These are phyloP conservation scores for Mucor saturninus DNA, from an alignment of 371 early-diverging fungal species.

Conservation along the genomic window DNA sequence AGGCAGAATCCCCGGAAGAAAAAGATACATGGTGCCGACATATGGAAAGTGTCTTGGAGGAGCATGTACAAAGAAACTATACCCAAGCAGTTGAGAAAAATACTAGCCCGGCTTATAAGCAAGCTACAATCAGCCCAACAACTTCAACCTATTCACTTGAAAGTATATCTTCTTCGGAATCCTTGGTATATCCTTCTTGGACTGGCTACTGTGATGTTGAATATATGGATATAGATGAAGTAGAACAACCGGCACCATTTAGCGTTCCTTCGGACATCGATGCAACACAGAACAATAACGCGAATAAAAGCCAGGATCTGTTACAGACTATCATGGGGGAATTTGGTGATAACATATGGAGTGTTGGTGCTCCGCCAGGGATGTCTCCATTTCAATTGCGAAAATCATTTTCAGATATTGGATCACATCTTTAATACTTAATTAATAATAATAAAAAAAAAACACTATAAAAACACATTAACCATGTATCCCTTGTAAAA, in stretches of 20 bases:
- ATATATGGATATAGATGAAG: conserved; percentile 18
- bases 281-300: neutral
- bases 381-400: conserved; percentile 19
- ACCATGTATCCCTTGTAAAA: too few species aligned
- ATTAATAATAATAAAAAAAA: too few species aligned
- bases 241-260: neutral
- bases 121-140: conserved; percentile 11
- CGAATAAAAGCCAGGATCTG: conserved; percentile 10
- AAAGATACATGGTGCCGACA: conserved; percentile 38
- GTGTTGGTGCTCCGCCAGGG: neutral
- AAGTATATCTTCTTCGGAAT: conserved; percentile 15
- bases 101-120: neutral
- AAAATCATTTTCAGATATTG: conserved; percentile 15
- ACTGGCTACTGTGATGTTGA: conserved; percentile 21
- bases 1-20: conserved; percentile 31
- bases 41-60: conserved; percentile 28
- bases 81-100: neutral
- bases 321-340: conserved; percentile 18
- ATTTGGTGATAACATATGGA: conserved; percentile 25
- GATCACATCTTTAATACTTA: neutral
- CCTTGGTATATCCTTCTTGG: conserved; percentile 13
- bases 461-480: too few species aligned
- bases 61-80: conserved; percentile 24
- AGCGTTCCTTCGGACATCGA: neutral
- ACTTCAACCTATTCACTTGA: conserved; percentile 19